Percentiles rank a stretch among this genome's conserved stretches.
phyloP scores from a whole-genome alignment of 805 yeast species.

The Wickerhamomyces queroliae region DNA sequence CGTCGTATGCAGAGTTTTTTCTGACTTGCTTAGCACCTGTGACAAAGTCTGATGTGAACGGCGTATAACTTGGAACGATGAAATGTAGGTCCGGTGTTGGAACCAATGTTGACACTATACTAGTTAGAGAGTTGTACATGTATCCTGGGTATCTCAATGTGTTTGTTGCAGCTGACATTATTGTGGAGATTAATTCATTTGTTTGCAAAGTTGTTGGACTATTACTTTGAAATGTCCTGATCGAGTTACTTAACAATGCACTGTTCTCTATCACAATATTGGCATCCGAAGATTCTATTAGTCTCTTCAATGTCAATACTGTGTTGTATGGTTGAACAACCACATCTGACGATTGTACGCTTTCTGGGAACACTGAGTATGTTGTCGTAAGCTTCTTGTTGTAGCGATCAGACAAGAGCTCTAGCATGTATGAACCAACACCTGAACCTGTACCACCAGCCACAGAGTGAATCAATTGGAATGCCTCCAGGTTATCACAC shows the following conservation, averaged over 20 bases:
- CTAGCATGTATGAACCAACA: constrained; percentile 77
- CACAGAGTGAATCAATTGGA: constrained; percentile 87
- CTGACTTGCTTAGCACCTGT: constrained; percentile 54
- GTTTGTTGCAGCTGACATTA: constrained; percentile 79
- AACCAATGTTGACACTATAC: constrained; percentile 73
- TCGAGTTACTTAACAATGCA: constrained; percentile 70
- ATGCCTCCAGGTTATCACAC: constrained; percentile 85
- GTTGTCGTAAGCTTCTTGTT: constrained; percentile 81
- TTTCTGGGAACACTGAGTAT: constrained; percentile 78
- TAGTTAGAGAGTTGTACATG: constrained; percentile 80
- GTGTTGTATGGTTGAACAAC: constrained; percentile 97
- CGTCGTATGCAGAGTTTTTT: constrained; percentile 77
- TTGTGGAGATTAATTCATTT: constrained; percentile 80
- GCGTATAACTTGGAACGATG: constrained; percentile 65
- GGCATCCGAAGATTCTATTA: constrained; percentile 81
- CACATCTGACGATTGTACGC: constrained; percentile 83
- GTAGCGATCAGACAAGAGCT: constrained; percentile 72
- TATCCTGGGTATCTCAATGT: constrained; percentile 89
- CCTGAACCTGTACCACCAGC: constrained; percentile 99
- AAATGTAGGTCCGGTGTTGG: constrained; percentile 86
- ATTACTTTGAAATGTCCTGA: constrained; percentile 47
- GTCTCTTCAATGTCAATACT: constrained; percentile 70
- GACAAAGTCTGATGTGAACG: constrained; percentile 68
- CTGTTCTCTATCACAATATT: constrained; percentile 89
- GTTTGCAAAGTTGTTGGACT: constrained; percentile 71